Base-by-base conservation (phyloP, 164 flowering plant genomes). In the Umbellularia californica region DNA sequence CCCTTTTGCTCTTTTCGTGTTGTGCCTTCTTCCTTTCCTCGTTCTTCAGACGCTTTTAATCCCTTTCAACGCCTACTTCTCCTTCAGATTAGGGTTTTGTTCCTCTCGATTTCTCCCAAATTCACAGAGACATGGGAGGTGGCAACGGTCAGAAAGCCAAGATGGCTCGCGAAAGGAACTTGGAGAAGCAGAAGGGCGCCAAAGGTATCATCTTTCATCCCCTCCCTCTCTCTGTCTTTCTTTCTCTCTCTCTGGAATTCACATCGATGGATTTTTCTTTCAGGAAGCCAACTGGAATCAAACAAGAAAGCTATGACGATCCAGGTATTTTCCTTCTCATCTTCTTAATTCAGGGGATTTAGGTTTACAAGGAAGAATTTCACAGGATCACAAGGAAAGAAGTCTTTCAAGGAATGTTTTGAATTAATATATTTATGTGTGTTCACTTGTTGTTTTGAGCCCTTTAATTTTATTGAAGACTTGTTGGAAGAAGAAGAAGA, bases 141-240 rank as follows among this genome's bases (percentile, higher is more conserved):
- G 75, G 75, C 24, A 73, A 73, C 50, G 75, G 70, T 19, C 75
- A 73, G 77, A 75, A 76, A 68, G 74, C 78, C 23, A 76, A 71
- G 74, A 76, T 76, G 78, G 78, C 78, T 2, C 70, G 74, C 51
- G 78, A 76, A 70, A 76, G 27, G 74, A 70, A 71, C 65, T 3
- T 30, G 74, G 78, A 76, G 78, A 76, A 76, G 78, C n/a, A 17
- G 52, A 75, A 75, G 24, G 67, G 22, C 3, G 14, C 72, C 66
- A 73, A 52, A 20, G 76, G 70, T 73, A 51, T 20, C 22, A 41
- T 41, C 47, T 41, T 41, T 41, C 47, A 41, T 1, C 47, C 15
- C 22, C 24, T 72, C 19, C 13, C 24, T 35, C 14, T 62, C 67
- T 28, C 23, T 33, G 4, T 71, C 5, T 22, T 19, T 23, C 0